These are phyloP conservation scores for Ceratopteris richardii DNA, from an alignment of 75 land plant species.

Conservation along the genomic window DNA sequence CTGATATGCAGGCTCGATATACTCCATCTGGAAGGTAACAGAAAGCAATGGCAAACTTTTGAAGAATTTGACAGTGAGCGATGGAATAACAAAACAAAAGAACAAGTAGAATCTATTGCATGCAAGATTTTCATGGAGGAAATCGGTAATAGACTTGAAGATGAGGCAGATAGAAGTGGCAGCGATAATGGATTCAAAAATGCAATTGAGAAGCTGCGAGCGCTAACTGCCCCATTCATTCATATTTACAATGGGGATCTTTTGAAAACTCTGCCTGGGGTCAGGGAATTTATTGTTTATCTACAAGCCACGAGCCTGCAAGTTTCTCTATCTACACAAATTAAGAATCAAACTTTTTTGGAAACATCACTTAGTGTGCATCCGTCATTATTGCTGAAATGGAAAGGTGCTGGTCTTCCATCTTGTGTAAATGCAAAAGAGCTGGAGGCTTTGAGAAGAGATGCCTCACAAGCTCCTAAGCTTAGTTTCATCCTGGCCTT, in stretches of 20 bases:
- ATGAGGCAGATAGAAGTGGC: constrained; percentile 21
- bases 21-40: background rate
- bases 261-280: constrained; percentile 55
- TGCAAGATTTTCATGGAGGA: constrained; percentile 56
- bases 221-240: constrained; percentile 50
- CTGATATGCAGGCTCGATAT: background rate
- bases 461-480: constrained; percentile 52
- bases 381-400: constrained; percentile 41
- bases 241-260: constrained; percentile 55
- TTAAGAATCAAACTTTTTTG: constrained; percentile 17
- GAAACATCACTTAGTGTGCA: constrained; percentile 4
- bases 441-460: constrained; percentile 25
- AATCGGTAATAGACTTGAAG: constrained; percentile 46
- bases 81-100: constrained; percentile 3
- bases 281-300: constrained; percentile 51
- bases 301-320: constrained; percentile 52
- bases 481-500: constrained; percentile 61
- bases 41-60: constrained; percentile 17
- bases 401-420: constrained; percentile 35
- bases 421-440: constrained; percentile 17
- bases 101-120: constrained; percentile 32
- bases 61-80: constrained; percentile 22
- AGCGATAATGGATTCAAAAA: constrained; percentile 22
- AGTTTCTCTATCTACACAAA: constrained; percentile 14
- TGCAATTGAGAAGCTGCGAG: constrained; percentile 28